Evolutionary conservation across 108 stramenopile genomes (phyloP).

Genomic region (Cylindrotheca fusiformis): DNA sequence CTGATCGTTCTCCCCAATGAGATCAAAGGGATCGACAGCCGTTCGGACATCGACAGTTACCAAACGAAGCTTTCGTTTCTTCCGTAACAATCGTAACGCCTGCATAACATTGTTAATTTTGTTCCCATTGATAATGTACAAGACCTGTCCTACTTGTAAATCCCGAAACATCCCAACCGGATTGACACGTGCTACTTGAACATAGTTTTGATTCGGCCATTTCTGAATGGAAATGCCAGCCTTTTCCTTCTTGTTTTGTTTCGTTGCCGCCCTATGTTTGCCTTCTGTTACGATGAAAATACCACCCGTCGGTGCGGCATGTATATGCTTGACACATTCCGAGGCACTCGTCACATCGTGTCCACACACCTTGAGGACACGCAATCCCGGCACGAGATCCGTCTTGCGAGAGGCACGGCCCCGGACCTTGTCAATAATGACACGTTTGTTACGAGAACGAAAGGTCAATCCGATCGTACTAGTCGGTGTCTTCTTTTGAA

Average conservation of each 20-base stretch:
- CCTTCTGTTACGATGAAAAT: not conserved
- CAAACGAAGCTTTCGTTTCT: not conserved
- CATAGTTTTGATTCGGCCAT: not conserved
- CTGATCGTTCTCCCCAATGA: not conserved
- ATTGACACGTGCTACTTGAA: not conserved
- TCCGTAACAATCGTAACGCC: not conserved
- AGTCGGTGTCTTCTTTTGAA: not conserved
- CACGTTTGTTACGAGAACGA: not conserved
- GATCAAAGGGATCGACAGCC: not conserved
- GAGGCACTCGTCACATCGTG: not conserved
- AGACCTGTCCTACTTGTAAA: not conserved
- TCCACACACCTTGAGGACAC: not conserved
- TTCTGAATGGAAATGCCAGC: not conserved
- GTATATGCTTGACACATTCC: not conserved
- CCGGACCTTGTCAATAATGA: not conserved
- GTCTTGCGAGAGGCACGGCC: not conserved
- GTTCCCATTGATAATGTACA: not conserved
- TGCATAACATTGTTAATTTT: not conserved
- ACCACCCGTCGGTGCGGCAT: not conserved
- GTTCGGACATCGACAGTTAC: not conserved
- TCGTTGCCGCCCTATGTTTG: not conserved
- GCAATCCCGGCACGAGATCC: not conserved
- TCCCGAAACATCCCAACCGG: not conserved
- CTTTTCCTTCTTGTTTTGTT: not conserved
- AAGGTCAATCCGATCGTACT: not conserved